These are phyloP conservation scores for Dioszegia hungarica DNA, from an alignment of 768 basidiomycete species.

Conservation along the genomic window DNA sequence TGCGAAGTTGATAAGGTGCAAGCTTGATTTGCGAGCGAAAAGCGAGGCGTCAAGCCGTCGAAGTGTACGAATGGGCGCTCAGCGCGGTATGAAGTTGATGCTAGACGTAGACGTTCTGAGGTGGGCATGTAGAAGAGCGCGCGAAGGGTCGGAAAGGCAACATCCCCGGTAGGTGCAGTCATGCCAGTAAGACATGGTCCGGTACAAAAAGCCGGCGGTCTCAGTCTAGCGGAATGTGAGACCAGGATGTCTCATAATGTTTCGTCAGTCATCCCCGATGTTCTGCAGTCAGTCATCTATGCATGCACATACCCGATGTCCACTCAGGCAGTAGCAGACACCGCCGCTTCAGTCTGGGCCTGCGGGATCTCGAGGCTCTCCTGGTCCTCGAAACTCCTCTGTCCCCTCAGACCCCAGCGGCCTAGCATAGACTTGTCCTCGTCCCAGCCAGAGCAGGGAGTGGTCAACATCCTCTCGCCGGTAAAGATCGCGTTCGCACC, in stretches of 20 bases:
- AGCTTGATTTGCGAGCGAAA: background rate
- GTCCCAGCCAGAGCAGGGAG: constrained; percentile 96
- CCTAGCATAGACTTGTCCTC: constrained; percentile 94
- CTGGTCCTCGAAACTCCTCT: constrained; percentile 78
- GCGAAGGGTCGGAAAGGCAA: background rate
- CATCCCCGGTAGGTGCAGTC: background rate
- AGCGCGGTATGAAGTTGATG: constrained; percentile 1
- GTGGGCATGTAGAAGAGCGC: background rate
- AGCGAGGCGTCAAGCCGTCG: constrained; percentile 1
- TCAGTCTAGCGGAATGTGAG: too few relatives aligned
- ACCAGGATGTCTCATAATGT: too few relatives aligned
- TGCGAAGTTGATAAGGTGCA: background rate
- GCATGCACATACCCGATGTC: background rate
- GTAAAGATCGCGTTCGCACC: constrained; percentile 98
- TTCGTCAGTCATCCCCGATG: too few relatives aligned
- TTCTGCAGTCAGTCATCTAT: background rate
- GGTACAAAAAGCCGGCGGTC: too few relatives aligned
- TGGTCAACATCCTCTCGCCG: constrained; percentile 96
- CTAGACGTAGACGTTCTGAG: background rate
- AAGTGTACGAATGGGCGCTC: background rate
- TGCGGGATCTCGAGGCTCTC: constrained; percentile 28
- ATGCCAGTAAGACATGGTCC: too few relatives aligned
- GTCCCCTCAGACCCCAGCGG: constrained; percentile 86
- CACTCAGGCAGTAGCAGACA: background rate
- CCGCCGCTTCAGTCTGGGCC: background rate